Evolutionary conservation across 192 early-diverging fungal species (phyloP).

Genomic region (Coemansia sp.): DNA sequence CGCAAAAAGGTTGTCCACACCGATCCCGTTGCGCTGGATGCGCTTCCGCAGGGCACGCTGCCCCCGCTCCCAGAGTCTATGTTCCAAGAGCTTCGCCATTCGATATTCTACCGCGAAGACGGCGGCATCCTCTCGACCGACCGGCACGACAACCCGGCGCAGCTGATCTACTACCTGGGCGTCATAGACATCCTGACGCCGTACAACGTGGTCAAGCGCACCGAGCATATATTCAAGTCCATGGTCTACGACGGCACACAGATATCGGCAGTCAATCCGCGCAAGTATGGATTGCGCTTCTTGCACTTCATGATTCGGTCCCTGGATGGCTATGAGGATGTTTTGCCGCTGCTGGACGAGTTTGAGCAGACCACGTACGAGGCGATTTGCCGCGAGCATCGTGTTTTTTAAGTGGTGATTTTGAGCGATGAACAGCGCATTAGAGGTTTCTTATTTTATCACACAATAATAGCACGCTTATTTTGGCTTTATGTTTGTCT

Average conservation of each 20-base stretch:
- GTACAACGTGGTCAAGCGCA: conserved; percentile 84
- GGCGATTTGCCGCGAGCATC: conserved; percentile 49
- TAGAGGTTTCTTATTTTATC: too few relatives aligned
- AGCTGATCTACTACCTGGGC: conserved; percentile 90
- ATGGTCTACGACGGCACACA: conserved; percentile 70
- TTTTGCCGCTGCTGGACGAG: conserved; percentile 44
- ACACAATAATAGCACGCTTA: too few relatives aligned
- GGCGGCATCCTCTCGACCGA: conserved; percentile 85
- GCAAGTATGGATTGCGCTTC: conserved; percentile 86
- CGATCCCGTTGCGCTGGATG: conserved; percentile 51
- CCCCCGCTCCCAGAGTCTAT: conserved; percentile 55
- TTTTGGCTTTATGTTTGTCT: too few relatives aligned
- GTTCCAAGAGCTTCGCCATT: conserved; percentile 61
- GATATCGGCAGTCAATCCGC: conserved; percentile 87
- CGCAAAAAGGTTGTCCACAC: conserved; percentile 56
- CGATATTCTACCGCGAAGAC: conserved; percentile 86
- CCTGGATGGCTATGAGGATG: conserved; percentile 58
- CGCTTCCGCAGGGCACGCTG: conserved; percentile 33
- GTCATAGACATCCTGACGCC: conserved; percentile 98
- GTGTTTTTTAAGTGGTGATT: neutral
- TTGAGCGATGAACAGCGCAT: neutral
- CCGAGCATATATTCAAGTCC: conserved; percentile 89
- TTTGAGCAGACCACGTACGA: conserved; percentile 53
- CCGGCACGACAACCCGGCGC: conserved; percentile 63
- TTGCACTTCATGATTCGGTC: conserved; percentile 82